Conservation (phyloP, 2,329 filamentous ascomycete species). For the Lecanoromycetidae sp. region DNA sequence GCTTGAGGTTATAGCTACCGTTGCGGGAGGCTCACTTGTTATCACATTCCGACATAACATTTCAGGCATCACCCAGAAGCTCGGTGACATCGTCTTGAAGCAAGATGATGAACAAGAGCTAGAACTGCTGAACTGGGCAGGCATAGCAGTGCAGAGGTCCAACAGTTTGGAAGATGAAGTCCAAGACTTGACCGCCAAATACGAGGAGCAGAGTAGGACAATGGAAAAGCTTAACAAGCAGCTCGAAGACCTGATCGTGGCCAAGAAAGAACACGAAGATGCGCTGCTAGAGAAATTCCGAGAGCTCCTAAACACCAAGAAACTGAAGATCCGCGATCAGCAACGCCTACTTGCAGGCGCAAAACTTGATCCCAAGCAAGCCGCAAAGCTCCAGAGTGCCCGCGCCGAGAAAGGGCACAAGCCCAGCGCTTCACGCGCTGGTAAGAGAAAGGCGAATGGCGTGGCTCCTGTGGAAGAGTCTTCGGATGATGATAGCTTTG, state of each 20-base stretch:
- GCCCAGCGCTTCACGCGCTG: constrained; percentile 1
- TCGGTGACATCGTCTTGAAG: constrained; percentile 42
- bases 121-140: constrained; percentile 45
- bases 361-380: constrained; percentile 31
- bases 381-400: constrained; percentile 18
- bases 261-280: constrained; percentile 45
- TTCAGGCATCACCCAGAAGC: constrained; percentile 31
- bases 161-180: constrained; percentile 32
- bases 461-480: constrained; percentile 4
- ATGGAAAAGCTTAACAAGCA: constrained; percentile 41
- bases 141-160: constrained; percentile 35
- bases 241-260: constrained; percentile 44
- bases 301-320: constrained; percentile 49
- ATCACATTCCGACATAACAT: constrained; percentile 16
- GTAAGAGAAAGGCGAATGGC: constrained; percentile 16
- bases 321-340: constrained; percentile 52
- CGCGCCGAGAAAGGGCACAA: neutral
- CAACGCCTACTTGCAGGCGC: constrained; percentile 43
- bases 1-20: constrained; percentile 12
- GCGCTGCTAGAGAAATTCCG: constrained; percentile 47
- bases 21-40: constrained; percentile 5
- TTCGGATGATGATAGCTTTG: constrained; percentile 7
- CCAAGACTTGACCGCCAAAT: constrained; percentile 30
- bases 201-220: constrained; percentile 36
- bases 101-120: constrained; percentile 44